Evolutionary conservation across 2,329 filamentous ascomycete species (phyloP), one percentile per base, ranked within the genome.

Genomic region (Verticillium dahliae): DNA sequence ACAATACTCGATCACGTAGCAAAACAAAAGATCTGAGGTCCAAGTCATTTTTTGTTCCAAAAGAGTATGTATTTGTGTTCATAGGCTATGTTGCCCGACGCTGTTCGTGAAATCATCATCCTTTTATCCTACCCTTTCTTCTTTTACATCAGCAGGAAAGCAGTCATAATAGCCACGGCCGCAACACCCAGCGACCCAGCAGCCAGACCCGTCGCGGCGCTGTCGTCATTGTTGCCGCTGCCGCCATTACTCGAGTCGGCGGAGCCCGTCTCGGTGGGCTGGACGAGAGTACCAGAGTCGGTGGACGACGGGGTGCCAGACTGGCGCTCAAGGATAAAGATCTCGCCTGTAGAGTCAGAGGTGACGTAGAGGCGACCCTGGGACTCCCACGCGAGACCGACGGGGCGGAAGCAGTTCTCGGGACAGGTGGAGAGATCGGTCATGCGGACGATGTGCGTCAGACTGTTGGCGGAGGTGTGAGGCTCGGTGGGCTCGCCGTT

Each of bases 331-430:
- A 86, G 69, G 4, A 89, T 81, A 66, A 83, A 90, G 52, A 90
- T 81, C 76, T 90, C 87, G 6, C 87, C 88, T 0, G 86, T 87
- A 14, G 78, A 70, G 70, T 90, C 88, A 4, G 81, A 85, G 61
- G 77, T 83, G 76, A 89, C 81, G 73, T 83, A 90, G 9, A 90
- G 72, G 6, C 87, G 75, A 7, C 81, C 84, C 52, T 78, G 67
- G 9, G 65, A 65, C 70, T 85, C 81, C 65, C 79, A 76, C 1
- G 79, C 80, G 6, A 90, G 73, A 1, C 85, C 84, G 1, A 85
- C 85, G 33, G 87, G 87, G 2, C 87, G 79, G 74, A 90, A 86
- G 72, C 87, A 90, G 4, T 70, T 69, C 52, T 75, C 74, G 0
- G 85, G 85, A 63, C 87, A 90, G 3, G 71, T 70, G 11, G 74